Evolutionary conservation across 2,329 filamentous ascomycete genomes (phyloP).

Genomic region (Cadophora luteo-olivacea): DNA sequence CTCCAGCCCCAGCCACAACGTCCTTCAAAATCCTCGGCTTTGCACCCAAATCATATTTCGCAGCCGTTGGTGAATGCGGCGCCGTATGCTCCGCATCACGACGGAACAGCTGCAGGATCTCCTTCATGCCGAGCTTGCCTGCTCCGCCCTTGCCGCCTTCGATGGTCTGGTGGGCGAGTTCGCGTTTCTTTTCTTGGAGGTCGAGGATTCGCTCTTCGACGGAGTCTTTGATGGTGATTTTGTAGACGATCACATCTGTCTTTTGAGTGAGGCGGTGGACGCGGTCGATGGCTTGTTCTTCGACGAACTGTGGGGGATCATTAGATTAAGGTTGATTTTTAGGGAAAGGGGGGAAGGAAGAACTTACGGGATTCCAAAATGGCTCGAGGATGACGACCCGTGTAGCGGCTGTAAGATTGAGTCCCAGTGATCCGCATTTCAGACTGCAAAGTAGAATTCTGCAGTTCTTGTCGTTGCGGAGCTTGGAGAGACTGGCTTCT

Average conservation of each 20-base stretch:
- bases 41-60: slow-evolving; percentile 35
- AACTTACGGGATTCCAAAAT: slow-evolving; percentile 84
- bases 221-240: slow-evolving; percentile 83
- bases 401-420: slow-evolving; percentile 93
- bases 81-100: slow-evolving; percentile 43
- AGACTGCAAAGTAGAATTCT: slow-evolving; percentile 90
- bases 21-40: slow-evolving; percentile 44
- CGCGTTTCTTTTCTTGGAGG: slow-evolving; percentile 91
- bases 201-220: slow-evolving; percentile 96
- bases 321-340: not conserved
- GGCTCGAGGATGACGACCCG: slow-evolving; percentile 95
- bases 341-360: slow-evolving; percentile 6
- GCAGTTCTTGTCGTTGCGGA: slow-evolving; percentile 77
- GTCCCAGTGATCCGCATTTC: slow-evolving; percentile 89
- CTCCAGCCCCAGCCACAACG: not conserved
- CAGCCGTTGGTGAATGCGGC: slow-evolving; percentile 27
- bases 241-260: slow-evolving; percentile 92
- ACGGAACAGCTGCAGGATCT: slow-evolving; percentile 86
- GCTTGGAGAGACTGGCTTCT: slow-evolving; percentile 80
- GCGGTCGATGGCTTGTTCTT: slow-evolving; percentile 98
- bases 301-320: slow-evolving; percentile 72
- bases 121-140: slow-evolving; percentile 87
- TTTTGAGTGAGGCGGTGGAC: slow-evolving; percentile 98
- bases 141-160: slow-evolving; percentile 77
- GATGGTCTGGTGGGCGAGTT: slow-evolving; percentile 89